Evolutionary conservation across 371 early-diverging fungal genomes (phyloP).

Genomic region (Nematocida sp.): DNA sequence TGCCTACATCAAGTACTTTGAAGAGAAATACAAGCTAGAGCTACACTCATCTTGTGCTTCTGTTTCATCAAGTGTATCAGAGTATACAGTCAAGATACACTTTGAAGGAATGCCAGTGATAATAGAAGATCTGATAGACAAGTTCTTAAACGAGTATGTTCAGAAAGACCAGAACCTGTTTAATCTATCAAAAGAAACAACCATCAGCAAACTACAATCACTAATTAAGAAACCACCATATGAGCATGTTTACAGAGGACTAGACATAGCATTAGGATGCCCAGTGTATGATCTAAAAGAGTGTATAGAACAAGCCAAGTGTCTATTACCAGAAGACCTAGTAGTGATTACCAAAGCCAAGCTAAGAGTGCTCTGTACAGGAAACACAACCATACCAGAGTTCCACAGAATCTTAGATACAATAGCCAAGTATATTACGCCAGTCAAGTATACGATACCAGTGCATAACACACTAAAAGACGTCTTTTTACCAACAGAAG

Average conservation of each 20-base stretch:
- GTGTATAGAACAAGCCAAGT: constrained; percentile 6
- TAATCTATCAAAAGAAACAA: constrained; percentile 37
- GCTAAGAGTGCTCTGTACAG: constrained; percentile 13
- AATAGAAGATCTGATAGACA: constrained; percentile 41
- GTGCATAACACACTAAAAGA: background rate
- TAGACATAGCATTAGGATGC: constrained; percentile 4
- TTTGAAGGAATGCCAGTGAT: constrained; percentile 35
- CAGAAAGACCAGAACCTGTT: constrained; percentile 8
- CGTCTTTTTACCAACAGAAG: constrained; percentile 1
- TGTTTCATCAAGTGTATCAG: background rate
- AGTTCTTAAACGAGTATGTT: constrained; percentile 38
- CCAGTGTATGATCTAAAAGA: background rate
- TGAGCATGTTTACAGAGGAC: background rate
- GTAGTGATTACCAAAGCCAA: background rate
- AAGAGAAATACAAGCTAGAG: constrained; percentile 36
- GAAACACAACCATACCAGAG: constrained; percentile 34
- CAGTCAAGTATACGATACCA: background rate
- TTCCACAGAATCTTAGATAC: background rate
- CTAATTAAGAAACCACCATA: constrained; percentile 31
- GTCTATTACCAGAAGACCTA: constrained; percentile 13
- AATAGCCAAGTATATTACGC: constrained; percentile 2
- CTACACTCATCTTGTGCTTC: constrained; percentile 8
- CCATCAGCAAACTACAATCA: constrained; percentile 16
- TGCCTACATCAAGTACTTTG: constrained; percentile 33
- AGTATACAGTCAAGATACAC: constrained; percentile 4